These are phyloP conservation scores for Solanum pimpinellifolium DNA, from an alignment of 257 asterid genomes.

Conservation along the genomic window DNA sequence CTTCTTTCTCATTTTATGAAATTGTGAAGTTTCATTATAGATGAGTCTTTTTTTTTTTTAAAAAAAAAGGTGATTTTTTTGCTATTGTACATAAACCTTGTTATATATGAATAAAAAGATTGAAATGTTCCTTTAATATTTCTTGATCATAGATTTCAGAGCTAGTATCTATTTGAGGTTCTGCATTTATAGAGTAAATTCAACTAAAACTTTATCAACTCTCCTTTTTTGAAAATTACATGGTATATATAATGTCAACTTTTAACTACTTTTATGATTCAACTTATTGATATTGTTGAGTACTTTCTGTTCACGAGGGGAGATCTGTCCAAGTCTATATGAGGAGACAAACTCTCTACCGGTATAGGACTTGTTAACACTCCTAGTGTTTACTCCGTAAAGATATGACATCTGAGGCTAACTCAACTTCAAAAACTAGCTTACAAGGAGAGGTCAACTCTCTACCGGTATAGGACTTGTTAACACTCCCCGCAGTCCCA, in stretches of 20 bases:
- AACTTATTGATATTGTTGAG: no score
- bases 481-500: not conserved
- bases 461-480: rapidly evolving
- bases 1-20: not conserved
- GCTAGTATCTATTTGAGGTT: no score
- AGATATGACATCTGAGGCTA: rapidly evolving
- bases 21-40: not conserved
- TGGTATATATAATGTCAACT: no score
- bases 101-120: not conserved
- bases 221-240: no score
- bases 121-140: not conserved
- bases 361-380: no score
- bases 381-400: not conserved
- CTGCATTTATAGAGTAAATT: no score
- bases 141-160: not conserved
- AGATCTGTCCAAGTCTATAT: no score
- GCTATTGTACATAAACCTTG: not conserved
- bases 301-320: no score
- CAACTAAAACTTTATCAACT: no score
- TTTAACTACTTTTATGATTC: no score
- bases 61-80: not conserved
- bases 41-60: not conserved
- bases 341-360: no score
- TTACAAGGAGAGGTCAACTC: no score
- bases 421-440: not conserved